A percentile compares a stretch with the other conserved stretches of the same genome.
phyloP scores from a whole-genome alignment of 495 filamentous ascomycete species.

The Podospora appendiculata region DNA sequence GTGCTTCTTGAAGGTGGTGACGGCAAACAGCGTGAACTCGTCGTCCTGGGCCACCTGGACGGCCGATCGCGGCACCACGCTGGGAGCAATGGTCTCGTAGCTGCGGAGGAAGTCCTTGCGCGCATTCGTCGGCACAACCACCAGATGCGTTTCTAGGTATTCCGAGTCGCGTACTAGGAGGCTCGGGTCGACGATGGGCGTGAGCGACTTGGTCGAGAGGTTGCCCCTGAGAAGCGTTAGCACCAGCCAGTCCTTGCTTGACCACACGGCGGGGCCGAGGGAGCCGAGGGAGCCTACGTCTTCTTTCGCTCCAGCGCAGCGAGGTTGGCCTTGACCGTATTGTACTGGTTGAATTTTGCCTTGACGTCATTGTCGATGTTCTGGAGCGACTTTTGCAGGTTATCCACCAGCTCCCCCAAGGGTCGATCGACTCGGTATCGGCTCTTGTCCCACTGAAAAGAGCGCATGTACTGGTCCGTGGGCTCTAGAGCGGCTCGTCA shows the following conservation, averaged over 20 bases:
- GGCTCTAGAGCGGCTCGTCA: constrained; percentile 52
- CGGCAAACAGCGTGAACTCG: constrained; percentile 81
- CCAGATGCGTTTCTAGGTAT: constrained; percentile 90
- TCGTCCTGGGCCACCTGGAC: constrained; percentile 68
- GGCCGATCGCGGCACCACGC: constrained; percentile 84
- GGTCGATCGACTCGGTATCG: constrained; percentile 91
- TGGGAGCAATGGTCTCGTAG: constrained; percentile 78
- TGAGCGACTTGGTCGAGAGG: constrained; percentile 85
- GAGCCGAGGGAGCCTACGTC: constrained; percentile 35
- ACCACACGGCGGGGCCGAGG: too few relatives aligned
- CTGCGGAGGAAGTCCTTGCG: constrained; percentile 79
- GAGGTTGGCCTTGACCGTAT: constrained; percentile 74
- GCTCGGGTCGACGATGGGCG: constrained; percentile 72
- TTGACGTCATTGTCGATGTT: constrained; percentile 94
- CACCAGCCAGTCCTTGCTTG: neutral
- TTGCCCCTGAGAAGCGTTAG: constrained; percentile 58
- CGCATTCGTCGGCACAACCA: constrained; percentile 71
- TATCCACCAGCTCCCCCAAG: constrained; percentile 74
- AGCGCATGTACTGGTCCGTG: constrained; percentile 82
- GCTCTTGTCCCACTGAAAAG: constrained; percentile 92
- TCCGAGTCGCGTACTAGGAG: constrained; percentile 82
- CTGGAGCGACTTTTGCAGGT: constrained; percentile 77
- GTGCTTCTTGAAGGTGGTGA: constrained; percentile 89
- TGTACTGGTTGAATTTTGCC: constrained; percentile 87
- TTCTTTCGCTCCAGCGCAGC: constrained; percentile 75